These are phyloP conservation scores for Phytophthora cryptogea DNA, from an alignment of 352 stramenopile species.

Conservation along the genomic window DNA sequence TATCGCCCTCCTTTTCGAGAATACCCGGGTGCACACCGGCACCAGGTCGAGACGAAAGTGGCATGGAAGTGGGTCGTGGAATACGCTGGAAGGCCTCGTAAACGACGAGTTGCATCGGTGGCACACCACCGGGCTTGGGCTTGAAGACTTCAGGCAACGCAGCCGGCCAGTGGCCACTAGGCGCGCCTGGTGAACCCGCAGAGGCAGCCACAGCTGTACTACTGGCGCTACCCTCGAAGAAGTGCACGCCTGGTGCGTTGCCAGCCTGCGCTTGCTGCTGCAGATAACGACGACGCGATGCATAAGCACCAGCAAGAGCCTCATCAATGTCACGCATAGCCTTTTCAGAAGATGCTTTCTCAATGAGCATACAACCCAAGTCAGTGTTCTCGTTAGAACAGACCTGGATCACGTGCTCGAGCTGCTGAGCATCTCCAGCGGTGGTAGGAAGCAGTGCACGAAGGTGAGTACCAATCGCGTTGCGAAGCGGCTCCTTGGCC, in stretches of 20 bases:
- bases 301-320: constrained; percentile 87
- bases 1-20: constrained; percentile 51
- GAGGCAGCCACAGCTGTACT: constrained; percentile 35
- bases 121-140: constrained; percentile 92
- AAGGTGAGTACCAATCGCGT: constrained; percentile 97
- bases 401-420: constrained; percentile 97
- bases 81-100: constrained; percentile 98
- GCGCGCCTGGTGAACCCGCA: constrained; percentile 40
- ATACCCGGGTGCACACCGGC: constrained; percentile 36
- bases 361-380: constrained; percentile 98
- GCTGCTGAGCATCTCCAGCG: constrained; percentile 88
- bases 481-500: constrained; percentile 96
- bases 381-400: constrained; percentile 99
- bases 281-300: constrained; percentile 81
- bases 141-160: constrained; percentile 94
- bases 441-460: constrained; percentile 90
- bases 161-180: constrained; percentile 56
- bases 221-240: constrained; percentile 69
- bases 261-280: constrained; percentile 84
- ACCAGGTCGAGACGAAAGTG: constrained; percentile 61
- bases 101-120: constrained; percentile 94
- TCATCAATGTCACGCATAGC: constrained; percentile 98
- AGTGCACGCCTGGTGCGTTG: constrained; percentile 73
- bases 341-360: constrained; percentile 99
- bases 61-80: constrained; percentile 90